phyloP scores from a whole-genome alignment of 176 grass and related monocot genomes.

The Canna indica region DNA sequence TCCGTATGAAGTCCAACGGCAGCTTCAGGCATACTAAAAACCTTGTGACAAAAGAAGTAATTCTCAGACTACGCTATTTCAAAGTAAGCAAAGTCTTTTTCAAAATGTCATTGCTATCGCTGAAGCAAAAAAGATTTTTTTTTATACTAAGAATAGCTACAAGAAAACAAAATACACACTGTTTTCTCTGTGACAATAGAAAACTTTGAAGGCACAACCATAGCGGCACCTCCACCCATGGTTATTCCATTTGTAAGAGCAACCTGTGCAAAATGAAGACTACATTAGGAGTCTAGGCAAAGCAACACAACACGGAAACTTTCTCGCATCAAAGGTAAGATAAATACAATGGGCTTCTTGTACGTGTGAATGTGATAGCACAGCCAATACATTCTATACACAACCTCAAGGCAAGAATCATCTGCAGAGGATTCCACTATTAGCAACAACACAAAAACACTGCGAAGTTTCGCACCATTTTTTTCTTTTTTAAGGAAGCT shows the following conservation, averaged over 20 bases:
- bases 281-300: not conserved
- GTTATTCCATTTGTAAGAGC: slow-evolving; percentile 86
- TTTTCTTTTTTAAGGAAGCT: no score
- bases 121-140: not conserved
- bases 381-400: slow-evolving; percentile 98
- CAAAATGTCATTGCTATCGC: no score
- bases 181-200: slow-evolving; percentile 76
- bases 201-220: slow-evolving; percentile 71
- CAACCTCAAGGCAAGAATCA: slow-evolving; percentile 84
- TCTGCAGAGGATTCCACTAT: slow-evolving; percentile 33
- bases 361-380: slow-evolving; percentile 97
- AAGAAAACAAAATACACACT: slow-evolving; percentile 26
- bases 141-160: not conserved
- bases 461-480: no score
- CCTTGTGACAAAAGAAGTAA: slow-evolving; percentile 23
- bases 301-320: not conserved
- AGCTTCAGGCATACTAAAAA: slow-evolving; percentile 79
- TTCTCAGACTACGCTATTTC: not conserved
- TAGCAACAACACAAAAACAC: not conserved
- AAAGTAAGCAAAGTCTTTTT: not conserved
- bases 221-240: slow-evolving; percentile 81
- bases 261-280: slow-evolving; percentile 28
- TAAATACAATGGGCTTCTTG: slow-evolving; percentile 61
- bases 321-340: not conserved
- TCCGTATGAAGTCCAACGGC: slow-evolving; percentile 88